Base-by-base conservation (phyloP, 2,329 filamentous ascomycete genomes). In the Microsporum canis region DNA sequence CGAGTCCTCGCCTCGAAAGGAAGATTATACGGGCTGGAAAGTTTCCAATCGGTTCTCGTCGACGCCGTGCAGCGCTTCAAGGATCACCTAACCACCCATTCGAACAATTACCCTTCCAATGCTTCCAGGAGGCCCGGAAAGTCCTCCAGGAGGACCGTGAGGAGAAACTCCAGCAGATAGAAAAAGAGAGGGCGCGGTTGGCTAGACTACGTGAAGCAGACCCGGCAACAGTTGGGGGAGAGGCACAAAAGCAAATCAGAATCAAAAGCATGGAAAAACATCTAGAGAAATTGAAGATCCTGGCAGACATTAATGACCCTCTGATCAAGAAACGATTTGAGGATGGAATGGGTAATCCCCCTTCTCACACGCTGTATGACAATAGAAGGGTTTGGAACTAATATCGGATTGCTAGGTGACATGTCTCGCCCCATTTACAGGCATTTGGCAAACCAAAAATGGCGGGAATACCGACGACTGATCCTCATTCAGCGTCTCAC, bases 371-470 rank as follows among this genome's bases (percentile, higher is more conserved):
- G 33, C 39, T n/a, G 31, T 14, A 31, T 23, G 14, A 17, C 14
- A 27, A 36, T 36, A 12, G 29, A 23, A 57, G 33, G 59, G 10
- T 38, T 51, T 29, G 39, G 61, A 47, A 58, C 68, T 72, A 67
- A 72, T 64, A 38, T 57, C 45, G 34, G 33, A 51, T 57, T 61
- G 33, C 10, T 10, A 96, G 91, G 88, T 66, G 91, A 97, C 75
- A 92, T 97, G 90, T 87, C 84, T 78, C 95, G 95, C 75, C 92
- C 92, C 65, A 91, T 99, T 71, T 99, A 99, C 79, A 88, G 92
- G 65, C 83, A 88, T 74, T 86, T 97, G 58, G 89, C 92, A 63
- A 84, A 96, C 71, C 79, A 82, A 68, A 91, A 95, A 78, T 99
- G 94, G 94, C 85, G 87, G 67, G 80, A 84, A 65, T 91, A 94